These are phyloP conservation scores for Pseudocercospora musae DNA, from an alignment of 2,329 filamentous ascomycete species.

Conservation along the genomic window DNA sequence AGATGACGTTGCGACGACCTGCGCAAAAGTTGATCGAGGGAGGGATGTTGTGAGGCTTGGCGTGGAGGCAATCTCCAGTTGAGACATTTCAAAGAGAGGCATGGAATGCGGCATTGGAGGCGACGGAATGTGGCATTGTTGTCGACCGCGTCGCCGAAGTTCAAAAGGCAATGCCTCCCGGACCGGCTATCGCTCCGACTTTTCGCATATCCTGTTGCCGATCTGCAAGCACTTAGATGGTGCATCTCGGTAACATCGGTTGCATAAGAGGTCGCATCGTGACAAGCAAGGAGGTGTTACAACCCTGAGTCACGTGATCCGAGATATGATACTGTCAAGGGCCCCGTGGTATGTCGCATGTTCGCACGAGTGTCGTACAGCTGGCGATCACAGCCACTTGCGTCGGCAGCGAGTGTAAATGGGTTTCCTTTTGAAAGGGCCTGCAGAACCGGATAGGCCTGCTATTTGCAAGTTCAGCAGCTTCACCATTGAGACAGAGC, in stretches of 20 bases:
- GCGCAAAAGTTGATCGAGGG: constrained; percentile 19
- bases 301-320: not conserved
- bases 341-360: not conserved
- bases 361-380: not conserved
- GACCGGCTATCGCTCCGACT: constrained; percentile 12
- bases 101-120: constrained; percentile 27
- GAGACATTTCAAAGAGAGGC: constrained; percentile 22
- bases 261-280: constrained; percentile 24
- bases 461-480: not conserved
- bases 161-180: constrained; percentile 11
- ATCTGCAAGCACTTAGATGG: constrained; percentile 18
- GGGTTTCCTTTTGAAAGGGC: too few species aligned
- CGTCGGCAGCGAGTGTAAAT: not conserved
- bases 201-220: constrained; percentile 1
- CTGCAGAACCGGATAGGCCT: too few species aligned
- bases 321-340: not conserved
- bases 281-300: constrained; percentile 22
- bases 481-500: not conserved
- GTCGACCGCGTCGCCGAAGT: constrained; percentile 12
- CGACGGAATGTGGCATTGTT: constrained; percentile 31
- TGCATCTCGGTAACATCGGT: constrained; percentile 21
- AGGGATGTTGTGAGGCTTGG: constrained; percentile 30
- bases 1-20: constrained; percentile 25
- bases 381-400: not conserved
- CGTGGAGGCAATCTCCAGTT: constrained; percentile 28